phyloP scores from a whole-genome alignment of 257 asterid species.

The Gentiana macrophylla region DNA sequence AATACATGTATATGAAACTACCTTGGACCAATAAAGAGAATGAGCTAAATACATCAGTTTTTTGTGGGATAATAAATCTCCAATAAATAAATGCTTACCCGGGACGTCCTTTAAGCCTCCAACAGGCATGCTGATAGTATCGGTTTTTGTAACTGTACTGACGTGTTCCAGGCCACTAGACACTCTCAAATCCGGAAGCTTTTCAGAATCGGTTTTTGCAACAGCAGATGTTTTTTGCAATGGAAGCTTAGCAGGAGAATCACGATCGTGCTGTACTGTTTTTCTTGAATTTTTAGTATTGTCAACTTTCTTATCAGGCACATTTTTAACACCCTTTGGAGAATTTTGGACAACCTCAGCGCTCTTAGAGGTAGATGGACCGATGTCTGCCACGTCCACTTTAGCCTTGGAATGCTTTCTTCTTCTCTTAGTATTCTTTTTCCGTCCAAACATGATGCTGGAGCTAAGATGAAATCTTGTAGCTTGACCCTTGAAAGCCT shows the following conservation, averaged over 20 bases:
- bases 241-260: constrained; percentile 24
- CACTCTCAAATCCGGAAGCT: constrained; percentile 16
- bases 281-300: constrained; percentile 19
- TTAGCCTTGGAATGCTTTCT: constrained; percentile 16
- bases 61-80: background rate
- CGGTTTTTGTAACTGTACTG: constrained; percentile 22
- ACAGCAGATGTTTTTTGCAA: constrained; percentile 11
- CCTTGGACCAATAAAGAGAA: background rate
- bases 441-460: constrained; percentile 46
- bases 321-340: constrained; percentile 14
- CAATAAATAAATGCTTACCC: constrained; percentile 27
- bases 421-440: constrained; percentile 36
- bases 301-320: constrained; percentile 23
- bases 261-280: constrained; percentile 22
- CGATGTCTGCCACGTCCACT: constrained; percentile 21
- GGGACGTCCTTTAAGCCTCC: constrained; percentile 57
- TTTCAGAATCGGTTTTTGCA: constrained; percentile 2
- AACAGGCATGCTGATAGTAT: constrained; percentile 41
- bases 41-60: background rate
- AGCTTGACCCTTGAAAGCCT: constrained; percentile 30
- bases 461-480: constrained; percentile 41
- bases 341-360: constrained; percentile 14
- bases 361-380: constrained; percentile 30
- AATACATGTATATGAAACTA: background rate
- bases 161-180: constrained; percentile 14